Base-by-base conservation (phyloP, 2,329 filamentous ascomycete species). In the Sporothrix sp. region DNA sequence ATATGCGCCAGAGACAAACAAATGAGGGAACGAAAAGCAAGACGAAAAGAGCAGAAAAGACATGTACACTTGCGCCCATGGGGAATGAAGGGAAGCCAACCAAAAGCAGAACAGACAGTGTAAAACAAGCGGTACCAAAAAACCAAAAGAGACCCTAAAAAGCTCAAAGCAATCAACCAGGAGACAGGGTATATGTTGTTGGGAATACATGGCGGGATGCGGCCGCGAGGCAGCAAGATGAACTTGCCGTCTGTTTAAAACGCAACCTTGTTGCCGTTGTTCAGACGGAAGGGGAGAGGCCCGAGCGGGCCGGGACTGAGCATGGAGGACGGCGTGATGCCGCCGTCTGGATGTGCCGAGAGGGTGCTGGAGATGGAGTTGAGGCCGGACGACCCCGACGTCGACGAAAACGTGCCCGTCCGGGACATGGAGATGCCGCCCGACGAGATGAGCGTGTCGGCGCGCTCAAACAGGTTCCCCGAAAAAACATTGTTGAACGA, bases 341-440 rank as follows among this genome's bases (percentile, higher is more conserved):
- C 52, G 32, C 62, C 60, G 35, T 65, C 63, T 6, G 48, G 23
- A 10, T 60, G 57, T 3, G 57, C 60, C 3, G 61, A 61, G 3
- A 62, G 53, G 1, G 60, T 62, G 36, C 51, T 53, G 36, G 16
- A 55, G 36, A 52, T 42, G 1, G 52, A 54, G 48, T 49, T 52
- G 42, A 66, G 56, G 54, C 82, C 78, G 3, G 83, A 81, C 11
- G 73, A 76, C 60, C 80, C 84, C 60, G 74, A 85, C n/a, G 70
- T 70, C 0, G 83, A 83, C 16, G 69, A 68, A 54, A 75, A 71
- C 0, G 84, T 85, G 48, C 67, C 63, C 66, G 64, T 65, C n/a
- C 76, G 71, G 20, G 71, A 72, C 70, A 79, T 73, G n/a, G 72
- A 74, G 28, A 78, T 67, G 14, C 76, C 76, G n/a, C 74, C 74